Conservation (phyloP, 495 filamentous ascomycete species). For the Aspergillus hancockii region DNA sequence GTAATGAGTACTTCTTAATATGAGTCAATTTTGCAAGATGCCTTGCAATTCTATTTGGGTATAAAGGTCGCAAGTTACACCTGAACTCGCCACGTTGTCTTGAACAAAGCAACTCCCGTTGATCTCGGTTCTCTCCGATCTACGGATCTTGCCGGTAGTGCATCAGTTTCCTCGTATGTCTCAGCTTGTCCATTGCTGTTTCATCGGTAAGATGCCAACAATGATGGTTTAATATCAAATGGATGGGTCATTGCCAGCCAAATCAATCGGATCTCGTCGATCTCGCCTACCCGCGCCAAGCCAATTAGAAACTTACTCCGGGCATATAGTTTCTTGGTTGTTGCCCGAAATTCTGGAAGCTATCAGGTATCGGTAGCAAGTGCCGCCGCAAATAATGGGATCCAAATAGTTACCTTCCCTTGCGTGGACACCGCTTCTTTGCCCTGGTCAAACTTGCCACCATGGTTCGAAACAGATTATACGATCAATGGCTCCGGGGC, state of each 20-base stretch:
- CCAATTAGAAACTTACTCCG: background rate
- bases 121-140: background rate
- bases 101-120: background rate
- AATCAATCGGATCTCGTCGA: background rate
- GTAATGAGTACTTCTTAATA: background rate
- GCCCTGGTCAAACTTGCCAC: background rate
- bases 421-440: conserved; percentile 4
- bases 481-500: background rate
- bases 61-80: conserved; percentile 3
- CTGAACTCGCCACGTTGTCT: conserved; percentile 1
- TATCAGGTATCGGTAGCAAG: background rate
- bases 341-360: background rate
- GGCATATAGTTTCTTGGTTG: background rate
- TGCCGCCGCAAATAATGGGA: background rate
- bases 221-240: background rate
- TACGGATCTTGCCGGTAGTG: background rate
- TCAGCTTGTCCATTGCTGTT: background rate
- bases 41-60: background rate
- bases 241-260: background rate
- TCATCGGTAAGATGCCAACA: background rate
- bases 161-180: conserved; percentile 1
- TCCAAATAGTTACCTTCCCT: background rate
- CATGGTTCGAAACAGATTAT: background rate
- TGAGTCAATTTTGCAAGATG: conserved; percentile 2
- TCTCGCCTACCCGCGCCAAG: background rate